A percentile compares a stretch with the other conserved stretches of the same genome.
These are phyloP conservation scores for Penicillium sp. DNA, from an alignment of 2,329 filamentous ascomycete species.

Conservation along the genomic window DNA sequence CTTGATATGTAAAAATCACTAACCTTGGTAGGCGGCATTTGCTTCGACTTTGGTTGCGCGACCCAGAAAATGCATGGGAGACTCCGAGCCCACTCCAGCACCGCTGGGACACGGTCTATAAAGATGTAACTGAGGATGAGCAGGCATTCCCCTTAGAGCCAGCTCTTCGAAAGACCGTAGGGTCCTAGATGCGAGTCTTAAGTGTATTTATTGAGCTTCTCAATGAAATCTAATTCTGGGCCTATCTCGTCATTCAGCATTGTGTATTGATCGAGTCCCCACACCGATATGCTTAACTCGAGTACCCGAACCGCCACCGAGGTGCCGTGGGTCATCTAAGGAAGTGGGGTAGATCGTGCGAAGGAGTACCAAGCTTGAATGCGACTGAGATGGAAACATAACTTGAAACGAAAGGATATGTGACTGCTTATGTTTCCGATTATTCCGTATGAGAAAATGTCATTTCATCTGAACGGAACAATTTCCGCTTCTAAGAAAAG, in stretches of 20 bases:
- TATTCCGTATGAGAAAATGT: background rate
- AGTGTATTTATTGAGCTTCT: no score
- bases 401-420: background rate
- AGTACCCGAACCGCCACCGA: background rate
- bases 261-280: background rate
- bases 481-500: background rate
- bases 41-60: slow-evolving; percentile 53
- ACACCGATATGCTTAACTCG: background rate
- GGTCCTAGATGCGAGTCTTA: slow-evolving; percentile 5
- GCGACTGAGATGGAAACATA: background rate
- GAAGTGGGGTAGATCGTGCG: slow-evolving; percentile 7
- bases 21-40: slow-evolving; percentile 46
- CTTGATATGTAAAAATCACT: slow-evolving; percentile 1
- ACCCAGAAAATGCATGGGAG: slow-evolving; percentile 52
- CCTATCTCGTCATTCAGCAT: no score
- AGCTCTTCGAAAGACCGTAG: slow-evolving; percentile 29
- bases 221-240: no score
- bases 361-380: background rate
- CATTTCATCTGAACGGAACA: background rate
- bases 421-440: background rate
- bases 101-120: slow-evolving; percentile 49
- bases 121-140: slow-evolving; percentile 42
- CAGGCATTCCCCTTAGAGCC: slow-evolving; percentile 51
- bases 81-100: slow-evolving; percentile 43
- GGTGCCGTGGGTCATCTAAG: slow-evolving; percentile 5